These are phyloP conservation scores for Zhuliangozyma blackwelliae DNA, from an alignment of 1,139 yeast species.

Conservation along the genomic window DNA sequence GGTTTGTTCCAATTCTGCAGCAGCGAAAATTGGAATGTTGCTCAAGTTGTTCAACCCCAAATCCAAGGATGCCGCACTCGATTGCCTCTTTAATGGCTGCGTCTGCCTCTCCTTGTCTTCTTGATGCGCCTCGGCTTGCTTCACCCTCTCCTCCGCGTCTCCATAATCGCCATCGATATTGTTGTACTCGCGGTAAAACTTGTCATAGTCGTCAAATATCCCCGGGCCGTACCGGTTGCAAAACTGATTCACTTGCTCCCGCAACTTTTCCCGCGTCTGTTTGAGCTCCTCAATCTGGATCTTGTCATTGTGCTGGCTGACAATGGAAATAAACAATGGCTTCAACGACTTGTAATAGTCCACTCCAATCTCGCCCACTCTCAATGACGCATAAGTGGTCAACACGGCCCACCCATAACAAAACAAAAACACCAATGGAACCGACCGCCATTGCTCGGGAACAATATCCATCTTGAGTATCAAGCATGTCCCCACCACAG, in stretches of 20 bases:
- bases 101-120: background rate
- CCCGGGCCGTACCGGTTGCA: slow-evolving; percentile 75
- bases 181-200: slow-evolving; percentile 29
- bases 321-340: slow-evolving; percentile 34
- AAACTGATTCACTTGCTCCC: slow-evolving; percentile 57
- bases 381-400: slow-evolving; percentile 40
- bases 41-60: slow-evolving; percentile 19
- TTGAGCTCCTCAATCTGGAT: slow-evolving; percentile 50
- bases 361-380: slow-evolving; percentile 41
- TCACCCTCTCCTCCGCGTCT: background rate
- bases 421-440: slow-evolving; percentile 20
- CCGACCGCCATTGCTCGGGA: slow-evolving; percentile 5
- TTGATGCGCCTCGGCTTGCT: background rate
- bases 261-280: slow-evolving; percentile 48
- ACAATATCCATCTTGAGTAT: slow-evolving; percentile 18
- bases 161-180: slow-evolving; percentile 8
- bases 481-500: slow-evolving; percentile 33
- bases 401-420: slow-evolving; percentile 39
- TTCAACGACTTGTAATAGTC: slow-evolving; percentile 37
- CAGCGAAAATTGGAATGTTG: slow-evolving; percentile 33
- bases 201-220: slow-evolving; percentile 62
- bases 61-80: slow-evolving; percentile 10
- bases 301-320: slow-evolving; percentile 38
- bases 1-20: slow-evolving; percentile 14
- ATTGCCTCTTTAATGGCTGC: slow-evolving; percentile 5